Conservation (phyloP, 257 asterid genomes). For the Ocimum tenuiflorum region DNA sequence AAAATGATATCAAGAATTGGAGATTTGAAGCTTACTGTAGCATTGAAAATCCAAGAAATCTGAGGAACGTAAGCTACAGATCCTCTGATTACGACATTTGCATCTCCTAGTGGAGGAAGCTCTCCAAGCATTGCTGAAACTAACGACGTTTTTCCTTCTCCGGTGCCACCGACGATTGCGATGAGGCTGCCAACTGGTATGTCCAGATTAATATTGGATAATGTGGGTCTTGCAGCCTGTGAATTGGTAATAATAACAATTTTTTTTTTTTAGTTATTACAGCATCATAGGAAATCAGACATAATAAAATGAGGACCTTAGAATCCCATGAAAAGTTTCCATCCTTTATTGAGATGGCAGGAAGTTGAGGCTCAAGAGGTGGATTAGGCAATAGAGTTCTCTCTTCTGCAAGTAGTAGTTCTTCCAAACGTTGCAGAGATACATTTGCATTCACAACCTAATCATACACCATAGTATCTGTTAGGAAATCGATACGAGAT, state of each 20-base stretch:
- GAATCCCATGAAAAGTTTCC: constrained; percentile 79
- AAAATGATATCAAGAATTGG: no score
- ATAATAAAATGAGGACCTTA: constrained; percentile 38
- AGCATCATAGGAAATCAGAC: neutral
- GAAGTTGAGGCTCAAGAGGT: constrained; percentile 53
- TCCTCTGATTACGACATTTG: constrained; percentile 64
- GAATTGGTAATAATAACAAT: constrained; percentile 3
- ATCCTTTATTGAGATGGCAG: constrained; percentile 69
- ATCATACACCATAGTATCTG: constrained; percentile 12
- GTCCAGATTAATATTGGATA: constrained; percentile 65
- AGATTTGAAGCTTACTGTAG: constrained; percentile 58
- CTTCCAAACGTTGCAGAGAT: constrained; percentile 78
- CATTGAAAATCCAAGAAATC: constrained; percentile 89
- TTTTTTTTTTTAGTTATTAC: no score
- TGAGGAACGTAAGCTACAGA: constrained; percentile 90
- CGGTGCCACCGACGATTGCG: constrained; percentile 91
- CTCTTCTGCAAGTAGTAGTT: constrained; percentile 73
- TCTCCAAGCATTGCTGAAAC: constrained; percentile 87
- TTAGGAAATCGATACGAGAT: no score
- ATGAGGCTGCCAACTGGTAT: constrained; percentile 75
- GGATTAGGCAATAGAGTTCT: constrained; percentile 72
- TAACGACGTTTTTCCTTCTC: constrained; percentile 92
- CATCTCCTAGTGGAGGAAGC: constrained; percentile 67
- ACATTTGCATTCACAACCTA: constrained; percentile 90
- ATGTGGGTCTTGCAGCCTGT: constrained; percentile 67